Conservation (phyloP, 2,329 filamentous ascomycete genomes). For the Fusarium longipes region DNA sequence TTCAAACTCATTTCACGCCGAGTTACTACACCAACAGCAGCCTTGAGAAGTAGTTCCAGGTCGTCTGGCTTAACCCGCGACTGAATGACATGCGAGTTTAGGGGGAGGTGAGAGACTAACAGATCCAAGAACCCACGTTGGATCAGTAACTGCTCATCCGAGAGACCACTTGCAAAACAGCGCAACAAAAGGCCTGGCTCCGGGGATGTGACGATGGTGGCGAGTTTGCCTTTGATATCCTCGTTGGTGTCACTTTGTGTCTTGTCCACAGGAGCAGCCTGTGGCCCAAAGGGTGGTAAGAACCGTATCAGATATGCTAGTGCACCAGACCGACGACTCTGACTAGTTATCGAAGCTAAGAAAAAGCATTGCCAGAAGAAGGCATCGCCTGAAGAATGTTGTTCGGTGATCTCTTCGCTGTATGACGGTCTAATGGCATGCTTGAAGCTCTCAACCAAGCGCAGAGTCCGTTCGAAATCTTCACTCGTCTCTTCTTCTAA, state of each 20-base stretch:
- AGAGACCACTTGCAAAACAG: slow-evolving; percentile 90
- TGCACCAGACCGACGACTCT: slow-evolving; percentile 84
- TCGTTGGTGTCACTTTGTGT: slow-evolving; percentile 30
- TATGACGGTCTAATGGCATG: slow-evolving; percentile 68
- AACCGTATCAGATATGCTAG: slow-evolving; percentile 85
- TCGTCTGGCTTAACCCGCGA: slow-evolving; percentile 77
- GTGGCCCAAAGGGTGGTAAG: slow-evolving; percentile 66
- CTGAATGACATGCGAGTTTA: slow-evolving; percentile 85
- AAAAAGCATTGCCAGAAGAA: slow-evolving; percentile 99
- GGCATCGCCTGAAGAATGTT: slow-evolving; percentile 74
- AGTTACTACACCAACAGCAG: slow-evolving; percentile 87
- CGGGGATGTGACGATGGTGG: slow-evolving; percentile 80
- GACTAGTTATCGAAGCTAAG: slow-evolving; percentile 89
- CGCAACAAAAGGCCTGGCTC: slow-evolving; percentile 91
- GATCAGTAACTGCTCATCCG: slow-evolving; percentile 88
- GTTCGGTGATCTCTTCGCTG: slow-evolving; percentile 62
- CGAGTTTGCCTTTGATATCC: slow-evolving; percentile 61
- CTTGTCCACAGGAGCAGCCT: slow-evolving; percentile 1
- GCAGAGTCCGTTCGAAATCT: slow-evolving; percentile 90
- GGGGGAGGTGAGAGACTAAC: slow-evolving; percentile 87
- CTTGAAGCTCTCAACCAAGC: slow-evolving; percentile 82
- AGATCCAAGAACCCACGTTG: slow-evolving; percentile 95
- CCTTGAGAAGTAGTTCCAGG: slow-evolving; percentile 81
- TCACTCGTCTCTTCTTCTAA: slow-evolving; percentile 97
- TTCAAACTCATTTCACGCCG: slow-evolving; percentile 97